Base-by-base conservation (phyloP, 345 rosid genomes). In the Citrus reticulata region DNA sequence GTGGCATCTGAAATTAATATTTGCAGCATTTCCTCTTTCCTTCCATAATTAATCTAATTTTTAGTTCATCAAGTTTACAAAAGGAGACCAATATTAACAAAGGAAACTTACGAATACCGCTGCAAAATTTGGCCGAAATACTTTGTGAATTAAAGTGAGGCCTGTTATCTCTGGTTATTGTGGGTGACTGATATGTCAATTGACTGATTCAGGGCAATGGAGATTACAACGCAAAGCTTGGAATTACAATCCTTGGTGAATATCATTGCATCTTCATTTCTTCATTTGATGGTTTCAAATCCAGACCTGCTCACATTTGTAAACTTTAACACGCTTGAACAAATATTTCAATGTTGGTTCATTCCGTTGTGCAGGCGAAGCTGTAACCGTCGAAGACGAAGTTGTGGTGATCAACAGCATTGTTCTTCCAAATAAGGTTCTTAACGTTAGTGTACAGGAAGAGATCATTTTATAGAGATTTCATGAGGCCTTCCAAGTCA, bases 331-430 rank as follows among this genome's bases (percentile, higher is more conserved):
- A 17, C 10, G 0, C 3, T 40, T 25, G 83, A 65, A 19, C 30
- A 75, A 35, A 54, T 55, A 17, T 57, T 34, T 4, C 27, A 37
- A n/a, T 37, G 3, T 49, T 20, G 57, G 42, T 57, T 77, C 16
- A 29, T 46, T 29, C 40, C 59, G 27, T 76, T 34, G 4, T 89
- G 90, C 87, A 94, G 97, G 97, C 58, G 95, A 92, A 82, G 91
- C 90, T 58, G 98, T 91, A n/a, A 86, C 78, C 0, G 97, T 92
- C 9, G 98, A 94, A 84, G 95, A 94, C 81, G 95, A 89, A 86
- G 92, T 90, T 5, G 88, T 89, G 35, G 86, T 94, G 65, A 83
- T 83, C 74, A 91, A 90, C 84, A 84, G 97, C 87, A 94, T 94
- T 61, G 95, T 94, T 78, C 98, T 94, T 54, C 95, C 92, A 32